phyloP scores from a whole-genome alignment of 768 basidiomycete species.

The Sarcodon aspratus region DNA sequence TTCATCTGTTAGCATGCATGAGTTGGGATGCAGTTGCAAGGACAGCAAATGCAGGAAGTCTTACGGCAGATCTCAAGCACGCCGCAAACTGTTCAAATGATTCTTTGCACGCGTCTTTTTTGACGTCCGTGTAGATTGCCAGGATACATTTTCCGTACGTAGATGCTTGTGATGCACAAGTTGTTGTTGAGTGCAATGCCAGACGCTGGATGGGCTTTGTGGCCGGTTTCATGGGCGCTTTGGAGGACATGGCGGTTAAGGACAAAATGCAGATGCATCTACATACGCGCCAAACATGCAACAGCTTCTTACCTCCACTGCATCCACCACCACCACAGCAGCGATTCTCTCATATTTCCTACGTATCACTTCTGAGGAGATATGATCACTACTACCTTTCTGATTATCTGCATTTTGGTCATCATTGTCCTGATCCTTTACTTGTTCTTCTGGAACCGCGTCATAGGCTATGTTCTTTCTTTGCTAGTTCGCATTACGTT shows the following conservation, averaged over 20 bases:
- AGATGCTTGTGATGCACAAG: constrained; percentile 61
- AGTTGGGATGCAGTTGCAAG: neutral
- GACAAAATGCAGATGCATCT: neutral
- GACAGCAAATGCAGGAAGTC: constrained; percentile 12
- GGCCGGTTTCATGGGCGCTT: constrained; percentile 18
- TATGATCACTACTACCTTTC: constrained; percentile 51
- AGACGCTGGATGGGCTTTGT: constrained; percentile 46
- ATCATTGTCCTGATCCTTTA: constrained; percentile 51
- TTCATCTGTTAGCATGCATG: constrained; percentile 30
- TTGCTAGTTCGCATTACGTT: constrained; percentile 55
- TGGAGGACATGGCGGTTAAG: constrained; percentile 7
- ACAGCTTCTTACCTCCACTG: no score
- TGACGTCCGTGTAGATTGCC: constrained; percentile 72
- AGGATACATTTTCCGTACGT: constrained; percentile 86
- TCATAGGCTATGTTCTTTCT: constrained; percentile 61
- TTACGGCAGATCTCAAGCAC: constrained; percentile 72
- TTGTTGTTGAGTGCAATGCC: constrained; percentile 61
- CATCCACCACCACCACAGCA: neutral
- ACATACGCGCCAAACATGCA: neutral
- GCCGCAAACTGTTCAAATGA: constrained; percentile 79
- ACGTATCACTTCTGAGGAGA: neutral
- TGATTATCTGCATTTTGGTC: constrained; percentile 52
- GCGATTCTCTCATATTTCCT: neutral
- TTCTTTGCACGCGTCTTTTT: constrained; percentile 69
- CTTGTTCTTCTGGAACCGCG: constrained; percentile 87